Conservation (phyloP, 2,329 filamentous ascomycete species). For the Rutstroemia sp. region DNA sequence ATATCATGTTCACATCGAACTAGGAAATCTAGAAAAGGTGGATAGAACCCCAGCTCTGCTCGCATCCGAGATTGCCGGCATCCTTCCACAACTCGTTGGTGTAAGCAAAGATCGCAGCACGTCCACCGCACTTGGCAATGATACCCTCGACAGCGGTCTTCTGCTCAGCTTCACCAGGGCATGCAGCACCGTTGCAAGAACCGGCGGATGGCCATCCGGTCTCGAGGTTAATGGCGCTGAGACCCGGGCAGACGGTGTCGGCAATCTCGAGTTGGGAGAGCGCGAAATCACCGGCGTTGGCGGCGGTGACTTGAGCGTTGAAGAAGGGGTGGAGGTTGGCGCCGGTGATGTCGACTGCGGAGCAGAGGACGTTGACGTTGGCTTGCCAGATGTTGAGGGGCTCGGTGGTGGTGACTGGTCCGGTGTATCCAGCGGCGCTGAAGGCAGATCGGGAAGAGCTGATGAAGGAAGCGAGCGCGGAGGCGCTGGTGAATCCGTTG, state of each 20-base stretch:
- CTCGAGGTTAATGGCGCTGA: conserved; percentile 76
- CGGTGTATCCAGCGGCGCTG: conserved; percentile 58
- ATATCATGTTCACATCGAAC: too few relatives aligned
- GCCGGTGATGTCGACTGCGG: conserved; percentile 67
- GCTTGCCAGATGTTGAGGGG: conserved; percentile 69
- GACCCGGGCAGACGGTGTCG: conserved; percentile 60
- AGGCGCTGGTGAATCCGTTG: conserved; percentile 58
- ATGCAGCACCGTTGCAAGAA: conserved; percentile 61
- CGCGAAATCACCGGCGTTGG: conserved; percentile 69
- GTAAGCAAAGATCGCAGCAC: conserved; percentile 76
- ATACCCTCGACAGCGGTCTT: conserved; percentile 65
- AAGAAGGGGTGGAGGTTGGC: conserved; percentile 94
- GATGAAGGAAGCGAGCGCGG: conserved; percentile 65
- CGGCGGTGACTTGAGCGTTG: conserved; percentile 60
- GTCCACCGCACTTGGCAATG: conserved; percentile 53
- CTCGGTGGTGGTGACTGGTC: conserved; percentile 78
- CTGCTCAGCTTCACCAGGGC: conserved; percentile 63
- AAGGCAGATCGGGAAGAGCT: conserved; percentile 56
- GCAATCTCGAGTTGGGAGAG: conserved; percentile 65
- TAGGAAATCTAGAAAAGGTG: conserved; percentile 4
- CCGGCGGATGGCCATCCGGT: conserved; percentile 79
- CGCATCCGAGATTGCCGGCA: conserved; percentile 59
- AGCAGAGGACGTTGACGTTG: conserved; percentile 57
- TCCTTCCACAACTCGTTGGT: conserved; percentile 78
- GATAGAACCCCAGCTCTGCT: conserved; percentile 68